Conservation (phyloP, 345 rosid species). For the Carallia brachiata region DNA sequence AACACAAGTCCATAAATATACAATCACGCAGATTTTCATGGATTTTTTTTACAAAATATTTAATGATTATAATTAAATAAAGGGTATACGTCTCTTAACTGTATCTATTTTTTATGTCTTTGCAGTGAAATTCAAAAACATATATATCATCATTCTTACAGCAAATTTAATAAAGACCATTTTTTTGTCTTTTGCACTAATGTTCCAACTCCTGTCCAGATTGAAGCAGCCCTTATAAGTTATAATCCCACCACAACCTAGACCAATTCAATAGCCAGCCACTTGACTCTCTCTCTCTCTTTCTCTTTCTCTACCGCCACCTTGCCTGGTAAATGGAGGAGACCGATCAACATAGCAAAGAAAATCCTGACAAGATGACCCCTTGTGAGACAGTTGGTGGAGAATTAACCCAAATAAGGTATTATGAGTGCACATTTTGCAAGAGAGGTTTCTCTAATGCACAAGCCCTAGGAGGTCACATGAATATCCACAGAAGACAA, state of each 20-base stretch:
- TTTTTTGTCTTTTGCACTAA: conserved; percentile 27
- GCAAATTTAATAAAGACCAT: background rate
- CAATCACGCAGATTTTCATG: too few relatives aligned
- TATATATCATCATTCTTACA: too few relatives aligned
- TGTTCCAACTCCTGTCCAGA: background rate
- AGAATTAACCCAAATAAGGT: conserved; percentile 36
- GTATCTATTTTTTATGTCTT: too few relatives aligned
- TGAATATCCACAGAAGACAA: conserved; percentile 25
- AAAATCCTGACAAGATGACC: conserved; percentile 16
- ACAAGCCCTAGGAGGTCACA: conserved; percentile 25
- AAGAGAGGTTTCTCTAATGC: conserved; percentile 29
- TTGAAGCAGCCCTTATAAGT: conserved; percentile 15
- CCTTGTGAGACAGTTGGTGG: conserved; percentile 18
- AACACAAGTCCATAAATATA: too few relatives aligned
- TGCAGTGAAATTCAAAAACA: too few relatives aligned
- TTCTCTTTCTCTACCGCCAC: background rate
- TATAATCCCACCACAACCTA: conserved; percentile 3
- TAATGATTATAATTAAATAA: too few relatives aligned
- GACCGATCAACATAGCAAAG: conserved; percentile 23
- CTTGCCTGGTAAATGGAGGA: conserved; percentile 12
- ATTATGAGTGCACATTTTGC: conserved; percentile 31
- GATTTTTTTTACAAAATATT: too few relatives aligned
- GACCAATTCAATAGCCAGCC: conserved; percentile 7
- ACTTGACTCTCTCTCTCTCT: conserved; percentile 14
- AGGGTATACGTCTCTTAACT: too few relatives aligned